phyloP scores from a whole-genome alignment of 179 eudicot genomes.

The Heliamphora pulchella region DNA sequence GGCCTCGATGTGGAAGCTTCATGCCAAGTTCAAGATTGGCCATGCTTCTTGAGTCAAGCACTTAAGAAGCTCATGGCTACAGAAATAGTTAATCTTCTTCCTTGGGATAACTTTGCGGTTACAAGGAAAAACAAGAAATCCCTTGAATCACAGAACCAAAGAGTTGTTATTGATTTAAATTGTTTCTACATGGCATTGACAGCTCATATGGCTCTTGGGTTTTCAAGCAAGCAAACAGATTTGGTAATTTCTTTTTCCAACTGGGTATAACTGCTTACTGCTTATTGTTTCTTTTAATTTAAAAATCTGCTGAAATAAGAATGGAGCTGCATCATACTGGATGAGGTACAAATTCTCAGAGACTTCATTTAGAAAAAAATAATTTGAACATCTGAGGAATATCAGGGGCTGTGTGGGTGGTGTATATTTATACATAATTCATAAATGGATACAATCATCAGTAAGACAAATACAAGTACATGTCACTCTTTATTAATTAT shows the following conservation, averaged over 20 bases:
- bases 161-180: constrained; percentile 71
- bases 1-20: constrained; percentile 83
- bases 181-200: constrained; percentile 69
- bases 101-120: constrained; percentile 83
- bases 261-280: neutral
- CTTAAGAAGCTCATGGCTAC: constrained; percentile 71
- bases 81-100: constrained; percentile 88
- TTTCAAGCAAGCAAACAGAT: constrained; percentile 73
- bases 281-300: neutral
- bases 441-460: neutral
- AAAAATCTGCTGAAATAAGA: neutral
- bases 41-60: constrained; percentile 77
- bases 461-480: neutral
- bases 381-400: constrained; percentile 4
- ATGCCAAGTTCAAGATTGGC: constrained; percentile 89
- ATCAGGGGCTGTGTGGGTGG: constrained; percentile 1
- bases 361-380: neutral
- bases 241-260: constrained; percentile 49
- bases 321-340: neutral
- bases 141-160: constrained; percentile 85
- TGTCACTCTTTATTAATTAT: constrained; percentile 15
- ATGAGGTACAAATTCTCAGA: neutral
- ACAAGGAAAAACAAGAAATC: constrained; percentile 88
- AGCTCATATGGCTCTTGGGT: constrained; percentile 91
- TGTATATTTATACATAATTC: neutral